Base-by-base conservation (phyloP, 805 yeast genomes). In the Teunomyces gatunensis region DNA sequence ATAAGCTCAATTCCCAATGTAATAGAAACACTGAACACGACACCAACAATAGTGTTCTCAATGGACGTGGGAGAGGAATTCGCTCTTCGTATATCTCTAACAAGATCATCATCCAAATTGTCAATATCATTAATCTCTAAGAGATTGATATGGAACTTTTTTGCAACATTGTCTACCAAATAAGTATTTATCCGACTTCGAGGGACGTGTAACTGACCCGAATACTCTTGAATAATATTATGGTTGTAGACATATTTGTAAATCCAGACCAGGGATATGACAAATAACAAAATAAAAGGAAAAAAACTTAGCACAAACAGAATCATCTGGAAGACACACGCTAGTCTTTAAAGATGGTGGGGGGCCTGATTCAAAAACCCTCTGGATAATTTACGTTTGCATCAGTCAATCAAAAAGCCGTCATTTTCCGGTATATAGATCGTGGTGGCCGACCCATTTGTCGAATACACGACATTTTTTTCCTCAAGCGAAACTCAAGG, bases 1-100 rank as follows among this genome's bases (percentile, higher is more conserved):
- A 69, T 63, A 32, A 72, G 54, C 48, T 62, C 62, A 6, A 64
- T 51, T 34, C 73, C 64, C 11, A 70, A 56, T 10, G 74, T 55
- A 1, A 65, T 50, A 11, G 67, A 59, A 6, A 53, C 36, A 33
- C 69, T 58, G 49, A 73, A 73, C 11, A 67, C 47, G 4, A 46
- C 45, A 10, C 68, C 67, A 7, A 65, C 58, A 7, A 49, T 15
- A 21, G 28, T 18, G 4, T 35, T 20, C 6, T 28, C 32, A 2
- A 17, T 29, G 33, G 37, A 39, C 29, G 15, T 21, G 33, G 44
- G 20, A 7, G 42, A 18, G 39, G 48, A 13, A 13, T 25, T 36
- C 4, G 39, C 28, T 20, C 33, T 42, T 33, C 39, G 35, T 6
- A n/a, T 29, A 32, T 42, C 15, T 6, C 36, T 35, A 5, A 17